These are phyloP conservation scores for Trichophaea hybrida DNA, from an alignment of 2,329 filamentous ascomycete species.

Conservation along the genomic window DNA sequence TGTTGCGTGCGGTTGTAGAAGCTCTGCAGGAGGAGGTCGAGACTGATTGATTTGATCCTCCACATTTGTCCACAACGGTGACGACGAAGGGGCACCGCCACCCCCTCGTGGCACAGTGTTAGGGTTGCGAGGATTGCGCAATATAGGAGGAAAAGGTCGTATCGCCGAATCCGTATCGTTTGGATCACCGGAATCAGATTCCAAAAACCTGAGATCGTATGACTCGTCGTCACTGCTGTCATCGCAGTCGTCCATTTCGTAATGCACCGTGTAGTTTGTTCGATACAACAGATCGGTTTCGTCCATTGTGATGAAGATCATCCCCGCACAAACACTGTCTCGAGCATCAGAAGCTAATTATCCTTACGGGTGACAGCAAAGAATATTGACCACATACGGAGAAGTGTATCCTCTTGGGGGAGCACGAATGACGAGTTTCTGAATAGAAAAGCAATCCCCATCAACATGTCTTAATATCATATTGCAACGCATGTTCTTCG, in stretches of 20 bases:
- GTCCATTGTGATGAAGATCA: slow-evolving; percentile 83
- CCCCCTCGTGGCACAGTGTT: background rate
- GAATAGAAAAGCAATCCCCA: slow-evolving; percentile 63
- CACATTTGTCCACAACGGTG: slow-evolving; percentile 1
- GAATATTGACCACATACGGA: slow-evolving; percentile 49
- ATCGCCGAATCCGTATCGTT: slow-evolving; percentile 7
- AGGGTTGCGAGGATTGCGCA: background rate
- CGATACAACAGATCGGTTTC: slow-evolving; percentile 58
- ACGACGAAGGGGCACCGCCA: slow-evolving; percentile 12
- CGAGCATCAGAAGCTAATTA: background rate
- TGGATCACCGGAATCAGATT: background rate
- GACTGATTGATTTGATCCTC: slow-evolving; percentile 2
- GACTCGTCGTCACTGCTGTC: slow-evolving; percentile 3
- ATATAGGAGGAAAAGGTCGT: slow-evolving; percentile 8
- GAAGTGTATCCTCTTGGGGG: slow-evolving; percentile 69
- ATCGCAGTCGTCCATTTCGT: slow-evolving; percentile 9
- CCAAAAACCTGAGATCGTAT: background rate
- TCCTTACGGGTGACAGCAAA: background rate
- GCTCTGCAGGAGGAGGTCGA: slow-evolving; percentile 1
- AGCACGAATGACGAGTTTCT: slow-evolving; percentile 76
- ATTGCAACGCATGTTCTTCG: slow-evolving; percentile 74
- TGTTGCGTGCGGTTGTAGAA: slow-evolving; percentile 19
- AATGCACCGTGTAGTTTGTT: slow-evolving; percentile 34
- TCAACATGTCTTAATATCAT: slow-evolving; percentile 71
- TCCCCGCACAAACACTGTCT: slow-evolving; percentile 66